These are phyloP conservation scores for Penstemon davidsonii DNA, from an alignment of 257 asterid genomes.

Conservation along the genomic window DNA sequence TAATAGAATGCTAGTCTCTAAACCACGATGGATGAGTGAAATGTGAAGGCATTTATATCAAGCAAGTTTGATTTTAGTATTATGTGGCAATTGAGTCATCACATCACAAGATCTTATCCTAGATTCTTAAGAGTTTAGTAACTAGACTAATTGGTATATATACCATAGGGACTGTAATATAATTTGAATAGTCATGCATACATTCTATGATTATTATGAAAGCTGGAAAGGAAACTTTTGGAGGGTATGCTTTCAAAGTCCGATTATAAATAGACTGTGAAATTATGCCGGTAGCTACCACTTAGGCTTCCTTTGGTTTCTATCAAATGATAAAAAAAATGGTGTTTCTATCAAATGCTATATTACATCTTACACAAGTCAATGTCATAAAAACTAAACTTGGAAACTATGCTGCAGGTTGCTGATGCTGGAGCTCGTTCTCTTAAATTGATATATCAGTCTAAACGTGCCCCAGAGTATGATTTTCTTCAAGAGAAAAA, in stretches of 20 bases:
- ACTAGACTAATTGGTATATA: too few relatives aligned
- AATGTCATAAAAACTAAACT: background rate
- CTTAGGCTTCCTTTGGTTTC: conserved; percentile 4
- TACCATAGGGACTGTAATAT: background rate
- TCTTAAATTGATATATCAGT: conserved; percentile 88
- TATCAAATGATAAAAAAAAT: background rate
- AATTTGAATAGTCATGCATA: background rate
- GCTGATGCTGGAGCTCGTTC: conserved; percentile 93
- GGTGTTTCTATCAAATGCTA: background rate
- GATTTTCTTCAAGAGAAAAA: conserved; percentile 68
- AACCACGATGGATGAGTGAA: background rate
- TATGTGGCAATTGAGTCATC: background rate
- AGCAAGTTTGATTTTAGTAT: too few relatives aligned
- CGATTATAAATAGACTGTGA: background rate
- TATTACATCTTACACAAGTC: background rate
- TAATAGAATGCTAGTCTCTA: background rate
- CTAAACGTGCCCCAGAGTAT: conserved; percentile 76
- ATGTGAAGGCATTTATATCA: background rate
- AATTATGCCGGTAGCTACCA: conserved; percentile 2
- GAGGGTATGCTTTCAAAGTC: background rate
- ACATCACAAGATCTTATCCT: background rate
- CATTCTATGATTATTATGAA: background rate
- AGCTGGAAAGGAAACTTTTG: background rate
- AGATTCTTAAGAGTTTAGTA: too few relatives aligned
- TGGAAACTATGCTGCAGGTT: conserved; percentile 59